These are phyloP conservation scores for Durusdinium trenchii DNA, from an alignment of 73 alveolate species.

Conservation along the genomic window DNA sequence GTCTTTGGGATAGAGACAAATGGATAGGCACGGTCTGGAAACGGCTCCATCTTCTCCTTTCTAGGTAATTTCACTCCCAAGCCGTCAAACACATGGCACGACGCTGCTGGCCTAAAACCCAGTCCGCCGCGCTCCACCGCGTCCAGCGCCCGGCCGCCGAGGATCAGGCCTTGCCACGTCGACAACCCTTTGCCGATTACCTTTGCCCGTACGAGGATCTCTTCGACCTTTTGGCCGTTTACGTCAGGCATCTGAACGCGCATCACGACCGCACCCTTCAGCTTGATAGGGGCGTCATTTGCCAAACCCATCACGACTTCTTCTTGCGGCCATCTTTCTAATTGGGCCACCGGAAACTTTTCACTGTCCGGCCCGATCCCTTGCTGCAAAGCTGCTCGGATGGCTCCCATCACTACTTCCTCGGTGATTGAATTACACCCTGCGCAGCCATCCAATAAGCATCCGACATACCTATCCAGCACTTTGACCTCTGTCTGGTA, in stretches of 20 bases:
- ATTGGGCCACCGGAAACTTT: not conserved
- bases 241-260: not conserved
- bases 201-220: not conserved
- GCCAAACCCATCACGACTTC: slow-evolving; percentile 10
- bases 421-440: not conserved
- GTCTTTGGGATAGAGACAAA: not conserved
- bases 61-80: not conserved
- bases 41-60: not conserved
- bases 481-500: not conserved
- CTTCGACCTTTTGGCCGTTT: not conserved
- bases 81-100: not conserved
- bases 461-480: not conserved
- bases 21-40: not conserved
- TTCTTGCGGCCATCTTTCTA: not conserved
- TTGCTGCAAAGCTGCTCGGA: not conserved
- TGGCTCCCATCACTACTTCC: not conserved
- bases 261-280: not conserved
- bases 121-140: not conserved
- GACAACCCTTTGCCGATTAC: not conserved
- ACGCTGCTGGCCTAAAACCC: not conserved
- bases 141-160: not conserved
- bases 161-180: slow-evolving; percentile 6
- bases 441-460: not conserved
- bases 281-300: not conserved
- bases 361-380: not conserved